A percentile compares a stretch with the other conserved stretches of the same genome.
These are phyloP conservation scores for Ramaria sp. DNA, from an alignment of 768 basidiomycete species.

Conservation along the genomic window DNA sequence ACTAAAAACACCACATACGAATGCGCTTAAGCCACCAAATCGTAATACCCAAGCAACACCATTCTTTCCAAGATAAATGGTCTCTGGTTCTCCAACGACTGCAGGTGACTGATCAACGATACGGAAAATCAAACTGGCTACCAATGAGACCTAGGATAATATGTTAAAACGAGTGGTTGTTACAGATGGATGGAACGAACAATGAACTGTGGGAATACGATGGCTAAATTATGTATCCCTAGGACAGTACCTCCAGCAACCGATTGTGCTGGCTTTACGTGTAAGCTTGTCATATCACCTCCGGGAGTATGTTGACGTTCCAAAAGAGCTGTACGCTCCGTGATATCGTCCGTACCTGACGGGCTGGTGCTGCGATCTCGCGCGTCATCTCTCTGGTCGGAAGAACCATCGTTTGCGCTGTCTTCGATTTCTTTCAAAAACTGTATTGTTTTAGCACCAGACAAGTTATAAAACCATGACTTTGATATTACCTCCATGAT, in stretches of 20 bases:
- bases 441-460: constrained; percentile 24
- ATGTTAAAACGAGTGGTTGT: neutral
- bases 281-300: neutral
- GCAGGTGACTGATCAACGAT: constrained; percentile 43
- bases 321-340: constrained; percentile 9
- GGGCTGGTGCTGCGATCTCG: constrained; percentile 13
- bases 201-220: constrained; percentile 90
- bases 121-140: constrained; percentile 80
- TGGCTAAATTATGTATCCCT: constrained; percentile 91
- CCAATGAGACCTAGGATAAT: constrained; percentile 56
- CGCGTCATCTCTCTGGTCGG: neutral
- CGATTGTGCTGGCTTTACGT: constrained; percentile 26
- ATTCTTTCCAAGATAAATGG: constrained; percentile 65
- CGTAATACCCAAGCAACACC: constrained; percentile 92
- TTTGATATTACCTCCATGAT: constrained; percentile 75
- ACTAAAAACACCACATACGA: constrained; percentile 28
- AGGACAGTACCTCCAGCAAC: constrained; percentile 84
- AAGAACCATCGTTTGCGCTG: constrained; percentile 13
- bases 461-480: neutral
- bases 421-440: constrained; percentile 64
- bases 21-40: constrained; percentile 81
- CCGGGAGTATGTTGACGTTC: neutral
- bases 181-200: constrained; percentile 35
- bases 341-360: constrained; percentile 27
- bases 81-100: constrained; percentile 30